Conservation (phyloP, 148 eudicot species). For the Polygonum maritimum region DNA sequence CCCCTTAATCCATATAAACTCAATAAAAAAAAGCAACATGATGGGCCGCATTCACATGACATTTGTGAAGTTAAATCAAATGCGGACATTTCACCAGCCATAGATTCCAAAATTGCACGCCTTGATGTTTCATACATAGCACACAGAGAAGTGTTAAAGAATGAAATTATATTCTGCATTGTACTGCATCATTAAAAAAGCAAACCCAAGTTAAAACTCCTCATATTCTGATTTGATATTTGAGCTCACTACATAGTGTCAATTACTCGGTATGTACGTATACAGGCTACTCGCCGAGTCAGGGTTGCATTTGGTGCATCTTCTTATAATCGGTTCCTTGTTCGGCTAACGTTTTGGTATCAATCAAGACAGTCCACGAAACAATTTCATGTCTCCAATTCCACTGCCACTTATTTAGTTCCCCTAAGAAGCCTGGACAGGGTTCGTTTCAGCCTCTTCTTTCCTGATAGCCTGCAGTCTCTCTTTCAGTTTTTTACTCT, state of each 20-base stretch:
- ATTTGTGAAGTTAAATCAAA: too few species aligned
- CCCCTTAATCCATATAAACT: too few species aligned
- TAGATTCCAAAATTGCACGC: too few species aligned
- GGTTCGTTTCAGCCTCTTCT: slow-evolving; percentile 31
- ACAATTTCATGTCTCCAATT: background rate
- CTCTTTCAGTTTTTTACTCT: slow-evolving; percentile 80
- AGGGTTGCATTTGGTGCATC: background rate
- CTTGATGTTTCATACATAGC: too few species aligned
- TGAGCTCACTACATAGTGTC: background rate
- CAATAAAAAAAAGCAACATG: too few species aligned
- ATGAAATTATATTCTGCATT: too few species aligned
- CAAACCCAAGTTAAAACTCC: too few species aligned
- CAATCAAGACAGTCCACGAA: background rate
- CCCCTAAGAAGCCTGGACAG: slow-evolving; percentile 8
- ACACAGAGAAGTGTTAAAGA: too few species aligned
- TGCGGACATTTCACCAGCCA: too few species aligned
- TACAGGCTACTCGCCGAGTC: background rate
- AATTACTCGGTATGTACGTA: background rate
- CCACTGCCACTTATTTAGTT: background rate
- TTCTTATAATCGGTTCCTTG: background rate
- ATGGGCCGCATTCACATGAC: too few species aligned
- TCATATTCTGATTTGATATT: too few species aligned
- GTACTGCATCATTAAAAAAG: too few species aligned
- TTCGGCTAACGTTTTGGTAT: background rate
- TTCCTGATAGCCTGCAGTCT: slow-evolving; percentile 63